Evolutionary conservation across 2,329 filamentous ascomycete genomes (phyloP).

Genomic region (Aspergillus sp.): DNA sequence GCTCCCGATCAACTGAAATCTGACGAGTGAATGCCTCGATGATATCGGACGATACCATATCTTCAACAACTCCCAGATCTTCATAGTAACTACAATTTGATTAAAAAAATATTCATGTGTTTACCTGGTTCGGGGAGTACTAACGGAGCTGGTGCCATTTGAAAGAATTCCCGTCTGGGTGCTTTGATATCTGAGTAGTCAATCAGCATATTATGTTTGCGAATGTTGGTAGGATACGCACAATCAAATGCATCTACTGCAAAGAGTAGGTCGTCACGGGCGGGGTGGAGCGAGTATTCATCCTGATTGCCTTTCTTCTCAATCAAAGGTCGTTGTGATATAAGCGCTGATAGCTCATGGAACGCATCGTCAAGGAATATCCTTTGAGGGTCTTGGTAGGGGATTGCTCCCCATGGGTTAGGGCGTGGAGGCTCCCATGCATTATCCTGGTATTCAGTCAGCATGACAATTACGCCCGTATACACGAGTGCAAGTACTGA

Average conservation of each 20-base stretch:
- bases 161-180: constrained; percentile 27
- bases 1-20: constrained; percentile 53
- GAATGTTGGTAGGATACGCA: constrained; percentile 20
- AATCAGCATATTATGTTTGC: constrained; percentile 14
- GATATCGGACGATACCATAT: constrained; percentile 63
- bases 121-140: constrained; percentile 14
- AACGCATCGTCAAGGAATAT: constrained; percentile 61
- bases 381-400: constrained; percentile 41
- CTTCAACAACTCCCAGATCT: constrained; percentile 60
- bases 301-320: constrained; percentile 37
- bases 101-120: not conserved
- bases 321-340: constrained; percentile 43
- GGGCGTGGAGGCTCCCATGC: constrained; percentile 47
- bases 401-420: constrained; percentile 30
- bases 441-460: constrained; percentile 28
- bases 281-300: constrained; percentile 34
- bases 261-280: constrained; percentile 40
- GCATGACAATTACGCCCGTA: not conserved
- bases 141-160: constrained; percentile 34
- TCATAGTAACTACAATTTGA: constrained; percentile 52
- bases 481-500: constrained; percentile 28
- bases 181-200: constrained; percentile 29
- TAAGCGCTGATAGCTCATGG: constrained; percentile 56
- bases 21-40: constrained; percentile 64
- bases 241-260: constrained; percentile 36